These are phyloP conservation scores for Lactifluus piperatus DNA, from an alignment of 768 basidiomycete species.

Conservation along the genomic window DNA sequence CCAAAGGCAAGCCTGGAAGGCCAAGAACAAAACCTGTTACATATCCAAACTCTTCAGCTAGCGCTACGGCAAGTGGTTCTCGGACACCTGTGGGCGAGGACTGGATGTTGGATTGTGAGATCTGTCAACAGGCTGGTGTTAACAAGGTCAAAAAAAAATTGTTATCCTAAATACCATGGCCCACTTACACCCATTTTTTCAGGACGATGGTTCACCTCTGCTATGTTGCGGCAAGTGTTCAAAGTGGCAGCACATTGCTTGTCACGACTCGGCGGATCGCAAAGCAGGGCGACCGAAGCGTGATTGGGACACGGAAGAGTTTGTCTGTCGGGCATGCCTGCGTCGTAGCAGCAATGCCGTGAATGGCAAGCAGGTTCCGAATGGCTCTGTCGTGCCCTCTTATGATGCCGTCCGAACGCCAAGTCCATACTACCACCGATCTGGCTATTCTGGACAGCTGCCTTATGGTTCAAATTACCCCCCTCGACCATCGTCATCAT, in stretches of 20 bases:
- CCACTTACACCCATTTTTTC: slow-evolving; percentile 6
- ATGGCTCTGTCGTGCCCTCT: background rate
- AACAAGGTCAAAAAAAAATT: slow-evolving; percentile 55
- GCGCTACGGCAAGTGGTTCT: slow-evolving; percentile 32
- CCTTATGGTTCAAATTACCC: slow-evolving; percentile 4
- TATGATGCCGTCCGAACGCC: slow-evolving; percentile 1
- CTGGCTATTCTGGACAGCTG: background rate
- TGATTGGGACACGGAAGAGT: slow-evolving; percentile 83
- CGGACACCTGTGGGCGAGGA: slow-evolving; percentile 51
- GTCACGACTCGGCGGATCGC: slow-evolving; percentile 68
- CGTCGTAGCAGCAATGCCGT: background rate
- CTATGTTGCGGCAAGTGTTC: slow-evolving; percentile 76
- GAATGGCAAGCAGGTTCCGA: slow-evolving; percentile 3
- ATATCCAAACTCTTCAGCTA: slow-evolving; percentile 25
- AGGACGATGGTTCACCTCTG: slow-evolving; percentile 78
- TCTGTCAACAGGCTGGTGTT: slow-evolving; percentile 63
- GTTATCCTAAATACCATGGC: no score
- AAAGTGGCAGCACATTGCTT: slow-evolving; percentile 86
- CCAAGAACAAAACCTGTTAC: slow-evolving; percentile 13
- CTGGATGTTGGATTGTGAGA: slow-evolving; percentile 86
- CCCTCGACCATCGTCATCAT: background rate
- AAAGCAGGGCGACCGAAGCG: slow-evolving; percentile 55
- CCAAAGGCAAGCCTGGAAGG: slow-evolving; percentile 7
- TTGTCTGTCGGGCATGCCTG: slow-evolving; percentile 59
- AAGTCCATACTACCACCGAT: slow-evolving; percentile 8